Evolutionary conservation across 345 rosid genomes (phyloP), one percentile per base, ranked within the genome.

Genomic region (Gossypium mustelinum): DNA sequence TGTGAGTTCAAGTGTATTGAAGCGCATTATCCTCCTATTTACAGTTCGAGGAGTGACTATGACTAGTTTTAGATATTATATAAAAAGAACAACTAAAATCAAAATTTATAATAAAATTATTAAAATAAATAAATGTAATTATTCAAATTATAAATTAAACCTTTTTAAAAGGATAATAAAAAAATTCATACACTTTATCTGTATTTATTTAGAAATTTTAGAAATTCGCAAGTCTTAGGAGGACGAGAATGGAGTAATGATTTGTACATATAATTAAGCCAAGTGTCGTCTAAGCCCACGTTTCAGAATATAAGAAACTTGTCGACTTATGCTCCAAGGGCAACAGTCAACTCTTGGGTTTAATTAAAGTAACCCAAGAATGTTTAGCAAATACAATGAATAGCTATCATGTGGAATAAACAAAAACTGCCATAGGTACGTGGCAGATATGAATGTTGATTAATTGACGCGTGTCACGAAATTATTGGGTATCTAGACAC

Each of bases 401-500:
- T 51, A 13, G 41, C 1, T 12, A 55, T 52, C 75, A 72, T 5
- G 72, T 78, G 62, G 73, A 29, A 29, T 29, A 25, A 14, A 68
- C 59, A 17, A 22, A 10, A 17, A n/a, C 24, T 9, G 62, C 9
- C 7, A 27, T 18, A 67, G 65, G 10, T 20, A 67, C 63, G 72
- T 72, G 83, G 86, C 70, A 57, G 80, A 58, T 52, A 75, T 45
- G 71, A 58, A 71, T 60, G 72, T 78, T 64, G 79, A 80, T 76
- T 48, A 13, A 24, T 2, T 6, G 66, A 80, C 75, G 73, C 81
- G 84, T 73, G 79, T 70, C 54, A 4, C 0, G 7, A 8, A 1
- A 8, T n/a, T 3, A 68, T 73, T 55, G 73, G 77, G 3, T 39
- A 3, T 3, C 20, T 34, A 34, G 41, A 4, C 52, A 48, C 52